A percentile compares a stretch with the other conserved stretches of the same genome.
Conservation (phyloP, 2,329 filamentous ascomycete species). For the Drechslerella coelobrocha region DNA sequence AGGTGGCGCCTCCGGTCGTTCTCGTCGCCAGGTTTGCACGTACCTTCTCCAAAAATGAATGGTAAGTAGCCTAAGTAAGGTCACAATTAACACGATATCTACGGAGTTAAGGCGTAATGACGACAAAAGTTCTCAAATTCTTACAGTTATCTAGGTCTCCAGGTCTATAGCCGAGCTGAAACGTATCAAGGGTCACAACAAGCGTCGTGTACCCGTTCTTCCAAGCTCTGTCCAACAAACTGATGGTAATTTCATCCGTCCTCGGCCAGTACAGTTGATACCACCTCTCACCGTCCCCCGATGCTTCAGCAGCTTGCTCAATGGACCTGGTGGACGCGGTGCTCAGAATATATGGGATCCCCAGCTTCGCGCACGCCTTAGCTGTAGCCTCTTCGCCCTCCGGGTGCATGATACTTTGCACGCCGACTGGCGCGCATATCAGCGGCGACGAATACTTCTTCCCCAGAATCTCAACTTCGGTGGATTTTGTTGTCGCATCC, state of each 20-base stretch:
- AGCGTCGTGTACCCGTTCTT: conserved; percentile 69
- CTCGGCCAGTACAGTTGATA: conserved; percentile 78
- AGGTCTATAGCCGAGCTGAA: conserved; percentile 72
- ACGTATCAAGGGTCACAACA: conserved; percentile 76
- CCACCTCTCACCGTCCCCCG: conserved; percentile 68
- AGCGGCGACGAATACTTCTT: conserved; percentile 49
- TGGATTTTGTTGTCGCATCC: conserved; percentile 35
- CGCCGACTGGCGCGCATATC: conserved; percentile 68
- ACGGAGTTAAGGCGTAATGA: background rate
- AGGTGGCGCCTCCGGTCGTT: no score
- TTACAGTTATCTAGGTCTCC: conserved; percentile 71
- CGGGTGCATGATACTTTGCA: conserved; percentile 71
- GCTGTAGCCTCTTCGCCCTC: conserved; percentile 71
- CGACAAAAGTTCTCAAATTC: conserved; percentile 55
- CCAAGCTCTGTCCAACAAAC: conserved; percentile 69
- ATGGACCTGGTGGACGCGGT: conserved; percentile 69
- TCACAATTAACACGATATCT: background rate
- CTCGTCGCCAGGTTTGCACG: background rate
- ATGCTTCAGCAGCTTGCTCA: conserved; percentile 70
- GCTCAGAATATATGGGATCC: conserved; percentile 71
- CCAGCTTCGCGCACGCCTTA: conserved; percentile 66
- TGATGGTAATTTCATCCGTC: conserved; percentile 70
- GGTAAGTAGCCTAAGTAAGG: conserved; percentile 20
- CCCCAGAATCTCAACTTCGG: conserved; percentile 40
- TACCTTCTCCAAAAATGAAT: conserved; percentile 48